Conservation (phyloP, 495 filamentous ascomycete genomes). For the Penicillium taxi region DNA sequence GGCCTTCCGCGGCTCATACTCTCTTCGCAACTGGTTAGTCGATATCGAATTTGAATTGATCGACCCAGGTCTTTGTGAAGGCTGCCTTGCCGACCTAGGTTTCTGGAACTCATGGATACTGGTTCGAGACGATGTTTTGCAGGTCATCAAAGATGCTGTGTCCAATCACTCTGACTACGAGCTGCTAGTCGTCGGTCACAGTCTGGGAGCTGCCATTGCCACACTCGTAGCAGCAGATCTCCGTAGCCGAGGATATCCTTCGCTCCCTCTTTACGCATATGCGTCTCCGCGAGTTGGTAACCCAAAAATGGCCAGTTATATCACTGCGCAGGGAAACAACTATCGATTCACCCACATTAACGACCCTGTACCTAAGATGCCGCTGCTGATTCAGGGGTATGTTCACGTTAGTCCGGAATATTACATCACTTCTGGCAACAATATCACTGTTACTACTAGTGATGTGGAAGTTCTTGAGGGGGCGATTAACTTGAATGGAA, state of each 20-base stretch:
- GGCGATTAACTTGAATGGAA: conserved; percentile 30
- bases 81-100: conserved; percentile 43
- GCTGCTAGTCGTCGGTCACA: conserved; percentile 54
- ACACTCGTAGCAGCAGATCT: conserved; percentile 52
- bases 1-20: conserved; percentile 56
- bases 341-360: conserved; percentile 57
- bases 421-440: conserved; percentile 37
- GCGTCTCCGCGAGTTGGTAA: conserved; percentile 60
- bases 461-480: conserved; percentile 30
- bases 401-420: conserved; percentile 59
- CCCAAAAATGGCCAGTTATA: conserved; percentile 41
- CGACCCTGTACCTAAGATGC: conserved; percentile 57
- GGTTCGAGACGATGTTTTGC: conserved; percentile 29
- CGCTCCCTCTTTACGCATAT: conserved; percentile 50
- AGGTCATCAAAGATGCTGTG: conserved; percentile 24
- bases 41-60: conserved; percentile 40
- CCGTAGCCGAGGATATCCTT: conserved; percentile 33
- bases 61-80: conserved; percentile 37
- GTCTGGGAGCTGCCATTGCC: conserved; percentile 55
- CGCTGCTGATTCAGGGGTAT: conserved; percentile 48
- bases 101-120: conserved; percentile 48
- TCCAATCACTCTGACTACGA: conserved; percentile 39
- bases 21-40: conserved; percentile 58
- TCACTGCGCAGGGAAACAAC: conserved; percentile 46
- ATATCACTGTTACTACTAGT: conserved; percentile 23